Percentiles rank a stretch among this genome's conserved stretches.
Conservation (phyloP, 495 filamentous ascomycete genomes). For the Xylaria nigripes region DNA sequence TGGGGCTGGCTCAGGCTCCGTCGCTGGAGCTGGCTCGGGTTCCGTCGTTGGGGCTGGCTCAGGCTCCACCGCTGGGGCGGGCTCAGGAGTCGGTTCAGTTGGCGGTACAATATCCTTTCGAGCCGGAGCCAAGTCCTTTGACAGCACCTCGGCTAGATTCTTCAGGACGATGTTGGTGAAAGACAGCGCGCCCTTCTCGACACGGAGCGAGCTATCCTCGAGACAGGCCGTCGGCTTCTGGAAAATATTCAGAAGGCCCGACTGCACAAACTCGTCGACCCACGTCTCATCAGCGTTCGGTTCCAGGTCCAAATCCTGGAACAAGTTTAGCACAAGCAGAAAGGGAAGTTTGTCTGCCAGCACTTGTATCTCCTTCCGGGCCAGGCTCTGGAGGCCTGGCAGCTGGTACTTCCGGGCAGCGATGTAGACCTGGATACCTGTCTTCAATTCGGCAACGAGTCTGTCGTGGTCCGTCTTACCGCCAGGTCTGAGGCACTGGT, state of each 20-base stretch:
- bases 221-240: not conserved
- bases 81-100: not conserved
- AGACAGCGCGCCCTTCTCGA: slow-evolving; percentile 1
- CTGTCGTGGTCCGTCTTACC: slow-evolving; percentile 5
- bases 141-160: not conserved
- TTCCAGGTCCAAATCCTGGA: slow-evolving; percentile 14
- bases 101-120: not conserved
- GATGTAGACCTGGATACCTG: slow-evolving; percentile 8
- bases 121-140: not conserved
- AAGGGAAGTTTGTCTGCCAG: slow-evolving; percentile 8
- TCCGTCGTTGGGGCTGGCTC: not conserved
- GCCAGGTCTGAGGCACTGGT: slow-evolving; percentile 12
- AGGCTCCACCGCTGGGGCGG: not conserved
- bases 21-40: not conserved
- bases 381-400: slow-evolving; percentile 13
- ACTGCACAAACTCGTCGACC: slow-evolving; percentile 15
- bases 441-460: slow-evolving; percentile 8
- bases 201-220: not conserved
- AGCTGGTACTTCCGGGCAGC: slow-evolving; percentile 11
- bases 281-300: slow-evolving; percentile 14
- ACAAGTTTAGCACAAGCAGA: slow-evolving; percentile 15
- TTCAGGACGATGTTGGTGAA: slow-evolving; percentile 9
- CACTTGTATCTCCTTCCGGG: slow-evolving; percentile 11
- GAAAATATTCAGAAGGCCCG: slow-evolving; percentile 10
- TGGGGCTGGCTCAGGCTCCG: not conserved